Evolutionary conservation across 75 land plant species (phyloP), one percentile per base, ranked within the genome.

Genomic region (Cupressus sempervirens): DNA sequence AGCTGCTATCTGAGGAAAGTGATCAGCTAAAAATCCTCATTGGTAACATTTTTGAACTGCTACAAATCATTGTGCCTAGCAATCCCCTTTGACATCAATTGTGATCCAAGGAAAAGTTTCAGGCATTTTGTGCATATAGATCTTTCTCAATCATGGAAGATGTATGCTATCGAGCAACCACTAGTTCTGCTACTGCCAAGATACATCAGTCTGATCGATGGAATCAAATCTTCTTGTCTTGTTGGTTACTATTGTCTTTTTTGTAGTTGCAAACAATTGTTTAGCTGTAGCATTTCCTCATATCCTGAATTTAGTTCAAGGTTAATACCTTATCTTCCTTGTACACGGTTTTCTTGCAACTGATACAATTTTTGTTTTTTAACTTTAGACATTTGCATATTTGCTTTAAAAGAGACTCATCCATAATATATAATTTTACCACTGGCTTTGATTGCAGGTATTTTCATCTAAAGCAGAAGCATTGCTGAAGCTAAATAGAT

Each of bases 381-480:
- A 38, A 38, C 40, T 38, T 38, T 23, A 62, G 35, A 72, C 74
- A 72, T 72, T 30, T 72, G 3, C 11, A 36, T 13, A 72, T 0
- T 72, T 30, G 74, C 1, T 72, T 23, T 72, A 72, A 30, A 32
- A 32, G 16, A 29, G 34, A 79, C 14, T 26, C 48, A 43, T 79
- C 48, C n/a, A 10, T 88, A 43, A 76, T 9, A 30, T n/a, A 10
- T 36, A 34, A 14, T 41, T 41, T 23, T 32, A 53, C 18, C 32
- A 6, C 20, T 83, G 34, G 20, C 34, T 85, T 56, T n/a, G 34
- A 18, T 65, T 90, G 87, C 91, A 98, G 99, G 86, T 98, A 1
- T 84, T 88, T 83, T 89, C 96, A 36, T 90, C 90, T 67, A 96
- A 91, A 89, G 95, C 98, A 23, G 99, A 98, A 82, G 96, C 95